A percentile compares a stretch with the other conserved stretches of the same genome.
Conservation (phyloP, 163 green algal species). For the Scenedesmus sp. region DNA sequence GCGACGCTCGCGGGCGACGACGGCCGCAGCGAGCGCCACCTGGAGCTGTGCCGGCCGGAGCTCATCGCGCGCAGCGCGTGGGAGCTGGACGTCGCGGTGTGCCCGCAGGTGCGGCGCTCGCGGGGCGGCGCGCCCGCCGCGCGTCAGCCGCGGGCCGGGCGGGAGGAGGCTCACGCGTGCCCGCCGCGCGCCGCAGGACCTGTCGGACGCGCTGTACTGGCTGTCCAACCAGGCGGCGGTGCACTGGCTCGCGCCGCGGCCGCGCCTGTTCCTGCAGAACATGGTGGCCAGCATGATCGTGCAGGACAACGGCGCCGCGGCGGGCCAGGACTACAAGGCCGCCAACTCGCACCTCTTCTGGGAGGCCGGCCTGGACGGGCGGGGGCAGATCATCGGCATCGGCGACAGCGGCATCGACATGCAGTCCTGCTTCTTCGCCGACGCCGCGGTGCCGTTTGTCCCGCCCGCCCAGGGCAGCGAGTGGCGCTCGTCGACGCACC, state of each 20-base stretch:
- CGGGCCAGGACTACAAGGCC: background rate
- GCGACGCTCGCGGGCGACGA: constrained; percentile 26
- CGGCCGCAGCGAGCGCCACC: background rate
- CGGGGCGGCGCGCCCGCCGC: no score
- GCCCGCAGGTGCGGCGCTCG: constrained; percentile 46
- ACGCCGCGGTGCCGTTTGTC: constrained; percentile 66
- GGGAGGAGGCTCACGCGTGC: no score
- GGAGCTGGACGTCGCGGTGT: constrained; percentile 50
- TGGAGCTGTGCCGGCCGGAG: constrained; percentile 18
- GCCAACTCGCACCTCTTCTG: constrained; percentile 71
- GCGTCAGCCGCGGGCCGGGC: no score
- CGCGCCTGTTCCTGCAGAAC: constrained; percentile 66
- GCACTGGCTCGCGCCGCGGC: constrained; percentile 63
- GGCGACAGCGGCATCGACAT: constrained; percentile 89
- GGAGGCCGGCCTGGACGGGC: constrained; percentile 65
- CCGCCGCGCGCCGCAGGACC: constrained; percentile 30
- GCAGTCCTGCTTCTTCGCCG: constrained; percentile 85
- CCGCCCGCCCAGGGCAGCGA: constrained; percentile 21
- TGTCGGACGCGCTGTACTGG: constrained; percentile 53
- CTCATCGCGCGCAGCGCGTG: constrained; percentile 21
- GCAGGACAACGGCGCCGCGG: constrained; percentile 52
- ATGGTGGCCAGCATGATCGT: constrained; percentile 68
- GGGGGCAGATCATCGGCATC: constrained; percentile 79
- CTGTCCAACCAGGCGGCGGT: constrained; percentile 54
- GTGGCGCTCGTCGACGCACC: constrained; percentile 59